phyloP scores from a whole-genome alignment of 345 rosid species.

The thale cress (Arabidopsis thaliana) region TAIR10.1 NC_003076.8:25185001-25185500 shows the following conservation, averaged over 20 bases:
- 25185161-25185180: slow-evolving; percentile 42
- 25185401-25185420: not conserved
- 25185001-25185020: slow-evolving; percentile 41
- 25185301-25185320: not conserved
- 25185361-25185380: not conserved
- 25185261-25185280: slow-evolving; percentile 16
- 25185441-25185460: not conserved
- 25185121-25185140: slow-evolving; percentile 42
- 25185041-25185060: slow-evolving; percentile 40
- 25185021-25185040: slow-evolving; percentile 41
- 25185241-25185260: slow-evolving; percentile 37
- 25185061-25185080: slow-evolving; percentile 41
- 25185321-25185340: not conserved
- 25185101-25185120: slow-evolving; percentile 39
- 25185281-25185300: too few species aligned
- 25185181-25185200: slow-evolving; percentile 37
- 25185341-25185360: not conserved
- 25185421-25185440: not conserved
- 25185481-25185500: not conserved
- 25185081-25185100: slow-evolving; percentile 35
- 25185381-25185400: not conserved
- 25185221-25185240: slow-evolving; percentile 37
- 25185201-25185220: slow-evolving; percentile 26
- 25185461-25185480: not conserved
- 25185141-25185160: slow-evolving; percentile 40